Base-by-base conservation (phyloP, 2,329 filamentous ascomycete species). In the Cordyceps cicadae region DNA sequence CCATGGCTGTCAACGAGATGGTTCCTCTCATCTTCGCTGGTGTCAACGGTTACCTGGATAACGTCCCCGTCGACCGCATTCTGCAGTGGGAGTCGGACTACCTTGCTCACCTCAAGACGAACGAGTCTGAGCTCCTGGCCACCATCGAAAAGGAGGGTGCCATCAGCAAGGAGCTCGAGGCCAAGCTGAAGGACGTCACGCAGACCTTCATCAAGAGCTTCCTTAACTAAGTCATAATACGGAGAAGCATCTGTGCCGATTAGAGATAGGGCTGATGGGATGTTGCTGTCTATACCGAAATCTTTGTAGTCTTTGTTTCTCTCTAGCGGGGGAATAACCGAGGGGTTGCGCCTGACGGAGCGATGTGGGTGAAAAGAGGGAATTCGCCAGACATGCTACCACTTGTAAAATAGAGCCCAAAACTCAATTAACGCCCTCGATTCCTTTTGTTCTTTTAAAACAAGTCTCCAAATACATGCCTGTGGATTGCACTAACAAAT, bases 1-100 rank as follows among this genome's bases (percentile, higher is more conserved):
- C 94, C 72, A 97, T 97, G 92, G 90, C 91, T 70, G 93, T 97
- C 76, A 94, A 95, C 84, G 93, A 99, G 84, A 97, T 97, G 93
- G 94, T 99, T 83, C 94, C 94, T 70, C 87, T 99, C 70, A 97
- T 99, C 85, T 99, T 86, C 81, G 93, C 94, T 68, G 94, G 94
- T 95, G 91, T 99, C 82, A 97, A 97, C 81, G 94, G 94, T 83
- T 81, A 85, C 81, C 87, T 99, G 69, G 94, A 99, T 82, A 75
- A 66, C 70, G 84, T 99, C 68, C 94, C 94, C 66, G 94, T 97
- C 74, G 76, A 67, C 86, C 96, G 93, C 88, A 89, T 99, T 70
- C 86, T 94, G 66, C 77, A 86, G 77, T 99, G 93, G 92, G 94
- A 99, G 85, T 70, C 87, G 72, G 93, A 97, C 81, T 95, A 96